Base-by-base conservation (phyloP, 2,329 filamentous ascomycete species). In the Penicillium sp. region DNA sequence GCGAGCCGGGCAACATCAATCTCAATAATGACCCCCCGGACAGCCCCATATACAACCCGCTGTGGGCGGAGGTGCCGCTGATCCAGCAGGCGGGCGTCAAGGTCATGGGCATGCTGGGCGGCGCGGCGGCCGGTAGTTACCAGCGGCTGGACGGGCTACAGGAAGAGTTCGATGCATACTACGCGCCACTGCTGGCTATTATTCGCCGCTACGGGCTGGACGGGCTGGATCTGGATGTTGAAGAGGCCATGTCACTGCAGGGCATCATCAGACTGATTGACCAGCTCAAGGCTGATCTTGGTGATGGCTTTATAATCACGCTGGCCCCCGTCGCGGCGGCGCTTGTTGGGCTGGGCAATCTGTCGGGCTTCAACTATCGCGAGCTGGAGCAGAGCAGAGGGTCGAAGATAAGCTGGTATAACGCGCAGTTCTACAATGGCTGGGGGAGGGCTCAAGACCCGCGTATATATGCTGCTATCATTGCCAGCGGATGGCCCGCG, bases 381-480 rank as follows among this genome's bases (percentile, higher is more conserved):
- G 78, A 85, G 11, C 80, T 97, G 2, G 90, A 96, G 68, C 78
- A 81, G 11, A 80, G 83, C 70, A 79, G 83, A 5, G 86, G 87
- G 0, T 72, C 71, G 16, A 81, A 87, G 45, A 88, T 96, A 26
- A 80, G 81, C 2, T 97, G 91, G 84, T 96, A 96, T 71, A 96
- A 96, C 68, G 81, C 87, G 5, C 92, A 97, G 68, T 96, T 96
- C 73, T 97, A 97, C 79, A 94, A 89, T 67, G 91, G 91, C 1
- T 97, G 90, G 86, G 90, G 90, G 8, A 84, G 85, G 49, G 83
- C 85, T 1, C 75, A 79, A 26, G 78, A 80, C 56, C 70, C 74
- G 1, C 67, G 67, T 12, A 71, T 75, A 62, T 78, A 78, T 60
- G 72, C 71, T 21, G 63, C 68, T 47, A 75, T 78, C 46, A 65